These are phyloP conservation scores for Choiromyces venosus DNA, from an alignment of 495 filamentous ascomycete species.

Conservation along the genomic window DNA sequence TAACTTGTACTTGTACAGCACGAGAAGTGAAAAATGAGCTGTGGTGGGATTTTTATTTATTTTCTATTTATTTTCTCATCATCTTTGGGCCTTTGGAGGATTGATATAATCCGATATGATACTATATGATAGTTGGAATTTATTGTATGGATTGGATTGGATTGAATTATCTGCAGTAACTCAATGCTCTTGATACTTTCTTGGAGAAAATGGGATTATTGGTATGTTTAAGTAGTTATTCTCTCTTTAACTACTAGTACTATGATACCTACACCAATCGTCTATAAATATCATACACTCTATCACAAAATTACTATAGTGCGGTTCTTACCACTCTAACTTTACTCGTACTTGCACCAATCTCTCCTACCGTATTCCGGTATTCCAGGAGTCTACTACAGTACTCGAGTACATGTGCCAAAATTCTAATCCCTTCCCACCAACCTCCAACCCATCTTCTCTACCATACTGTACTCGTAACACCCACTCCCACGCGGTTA, in stretches of 20 bases:
- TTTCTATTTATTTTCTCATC: neutral
- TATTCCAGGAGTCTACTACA: too few relatives aligned
- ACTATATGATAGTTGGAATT: neutral
- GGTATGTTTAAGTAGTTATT: too few relatives aligned
- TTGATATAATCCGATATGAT: neutral
- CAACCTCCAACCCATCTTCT: neutral
- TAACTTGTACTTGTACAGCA: neutral
- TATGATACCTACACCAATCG: too few relatives aligned
- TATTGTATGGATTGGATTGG: neutral
- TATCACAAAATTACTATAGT: constrained; percentile 3
- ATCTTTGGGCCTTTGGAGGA: neutral
- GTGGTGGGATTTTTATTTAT: neutral
- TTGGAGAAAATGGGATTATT: neutral
- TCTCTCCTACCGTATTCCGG: too few relatives aligned
- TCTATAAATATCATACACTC: neutral
- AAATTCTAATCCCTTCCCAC: too few relatives aligned
- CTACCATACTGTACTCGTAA: neutral
- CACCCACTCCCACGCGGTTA: too few relatives aligned
- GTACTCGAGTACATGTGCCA: too few relatives aligned
- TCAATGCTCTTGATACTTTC: neutral
- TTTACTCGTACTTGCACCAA: too few relatives aligned
- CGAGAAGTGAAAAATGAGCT: neutral
- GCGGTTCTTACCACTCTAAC: too few relatives aligned
- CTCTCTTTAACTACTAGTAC: too few relatives aligned
- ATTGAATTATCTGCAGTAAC: too few relatives aligned